These are phyloP conservation scores for Mycena epipterygia DNA, from an alignment of 768 basidiomycete genomes.

Conservation along the genomic window DNA sequence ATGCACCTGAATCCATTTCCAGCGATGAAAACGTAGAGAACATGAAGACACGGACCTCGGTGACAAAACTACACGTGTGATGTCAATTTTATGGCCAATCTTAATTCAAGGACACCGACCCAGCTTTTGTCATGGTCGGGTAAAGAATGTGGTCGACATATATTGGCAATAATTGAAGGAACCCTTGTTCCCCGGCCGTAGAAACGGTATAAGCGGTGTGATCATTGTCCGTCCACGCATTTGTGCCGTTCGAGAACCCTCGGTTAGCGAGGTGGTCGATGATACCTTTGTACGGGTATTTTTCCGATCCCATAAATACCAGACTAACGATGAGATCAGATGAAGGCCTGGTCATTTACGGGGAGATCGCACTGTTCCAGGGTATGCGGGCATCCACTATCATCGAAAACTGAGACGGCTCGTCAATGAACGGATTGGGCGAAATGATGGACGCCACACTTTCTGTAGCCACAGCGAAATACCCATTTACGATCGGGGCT, in stretches of 20 bases:
- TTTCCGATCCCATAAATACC: conserved; percentile 78
- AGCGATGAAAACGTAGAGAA: conserved; percentile 5
- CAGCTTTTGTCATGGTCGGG: conserved; percentile 92
- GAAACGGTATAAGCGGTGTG: conserved; percentile 97
- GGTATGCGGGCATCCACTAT: conserved; percentile 96
- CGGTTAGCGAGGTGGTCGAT: conserved; percentile 96
- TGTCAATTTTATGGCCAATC: conserved; percentile 28
- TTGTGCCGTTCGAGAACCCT: conserved; percentile 91
- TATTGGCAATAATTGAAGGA: conserved; percentile 86
- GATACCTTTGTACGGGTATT: conserved; percentile 96
- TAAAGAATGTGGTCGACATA: conserved; percentile 98
- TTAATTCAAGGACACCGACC: conserved; percentile 60
- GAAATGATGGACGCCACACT: conserved; percentile 59
- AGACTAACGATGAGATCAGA: conserved; percentile 29
- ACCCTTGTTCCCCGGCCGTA: conserved; percentile 95
- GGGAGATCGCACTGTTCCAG: conserved; percentile 84
- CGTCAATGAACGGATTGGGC: not conserved
- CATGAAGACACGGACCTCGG: conserved; percentile 59
- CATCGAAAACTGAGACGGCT: conserved; percentile 81
- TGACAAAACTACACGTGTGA: conserved; percentile 59
- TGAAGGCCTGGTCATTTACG: not conserved
- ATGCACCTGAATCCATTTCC: conserved; percentile 73
- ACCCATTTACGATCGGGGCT: conserved; percentile 93
- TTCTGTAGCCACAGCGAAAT: conserved; percentile 92
- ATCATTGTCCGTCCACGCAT: conserved; percentile 98